Conservation (phyloP, 2,329 filamentous ascomycete genomes). For the Fusarium beomiforme region DNA sequence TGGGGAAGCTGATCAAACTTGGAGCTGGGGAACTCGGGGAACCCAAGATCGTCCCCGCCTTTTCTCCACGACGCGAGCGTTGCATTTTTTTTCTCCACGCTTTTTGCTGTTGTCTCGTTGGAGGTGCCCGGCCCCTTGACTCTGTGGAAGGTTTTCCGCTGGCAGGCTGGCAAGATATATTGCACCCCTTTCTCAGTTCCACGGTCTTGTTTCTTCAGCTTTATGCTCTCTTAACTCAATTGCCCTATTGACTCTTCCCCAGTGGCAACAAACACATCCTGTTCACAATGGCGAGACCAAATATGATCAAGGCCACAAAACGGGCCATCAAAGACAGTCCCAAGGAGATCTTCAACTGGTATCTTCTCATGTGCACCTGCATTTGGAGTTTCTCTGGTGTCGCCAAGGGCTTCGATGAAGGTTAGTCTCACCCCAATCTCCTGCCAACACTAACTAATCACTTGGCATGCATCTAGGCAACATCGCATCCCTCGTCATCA, state of each 20-base stretch:
- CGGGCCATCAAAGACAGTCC: slow-evolving; percentile 41
- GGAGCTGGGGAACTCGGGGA: neutral
- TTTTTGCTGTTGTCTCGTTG: neutral
- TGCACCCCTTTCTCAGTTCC: neutral
- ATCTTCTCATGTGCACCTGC: slow-evolving; percentile 40
- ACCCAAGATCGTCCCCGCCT: neutral
- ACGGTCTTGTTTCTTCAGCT: neutral
- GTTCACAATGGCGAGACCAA: slow-evolving; percentile 26
- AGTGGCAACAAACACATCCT: neutral
- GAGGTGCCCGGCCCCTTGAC: neutral
- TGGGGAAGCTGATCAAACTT: neutral
- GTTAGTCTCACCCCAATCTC: neutral
- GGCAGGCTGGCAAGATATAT: neutral
- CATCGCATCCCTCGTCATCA: slow-evolving; percentile 45
- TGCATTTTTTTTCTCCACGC: neutral
- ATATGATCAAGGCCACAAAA: slow-evolving; percentile 42
- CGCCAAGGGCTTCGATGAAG: slow-evolving; percentile 46
- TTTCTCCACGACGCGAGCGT: neutral
- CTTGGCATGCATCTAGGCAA: slow-evolving; percentile 30
- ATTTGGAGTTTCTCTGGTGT: slow-evolving; percentile 46
- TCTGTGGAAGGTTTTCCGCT: too few relatives aligned
- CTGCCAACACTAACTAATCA: neutral
- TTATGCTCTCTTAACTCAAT: neutral
- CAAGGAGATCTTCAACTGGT: slow-evolving; percentile 45
- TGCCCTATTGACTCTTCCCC: neutral